Base-by-base conservation (phyloP, 257 asterid genomes). In the Linaria vulgaris region DNA sequence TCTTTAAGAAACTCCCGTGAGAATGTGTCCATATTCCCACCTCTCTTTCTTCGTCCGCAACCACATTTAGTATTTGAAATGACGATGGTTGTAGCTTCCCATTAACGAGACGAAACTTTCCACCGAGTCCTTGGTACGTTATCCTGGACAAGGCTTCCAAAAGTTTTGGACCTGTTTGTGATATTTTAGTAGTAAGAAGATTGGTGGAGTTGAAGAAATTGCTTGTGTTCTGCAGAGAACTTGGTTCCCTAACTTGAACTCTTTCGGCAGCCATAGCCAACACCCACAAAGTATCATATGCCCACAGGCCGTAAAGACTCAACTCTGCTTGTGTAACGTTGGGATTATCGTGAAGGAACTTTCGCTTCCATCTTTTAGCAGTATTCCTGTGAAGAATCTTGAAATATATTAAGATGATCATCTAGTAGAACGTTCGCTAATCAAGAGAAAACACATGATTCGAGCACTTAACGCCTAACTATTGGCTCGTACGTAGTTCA, bases 31-130 rank as follows among this genome's bases (percentile, higher is more conserved):
- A 80, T 55, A 68, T 61, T 5, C 80, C 80, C n/a, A 72, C 43
- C 39, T 21, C 67, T 9, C 69, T 77, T 24, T 62, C 73, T 17
- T 51, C 54, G 6, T 65, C 71, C 22, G 75, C 83, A 27, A 70
- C 53, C 62, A 80, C 57, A 41, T 77, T 77, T 20, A 80, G 69
- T 60, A 80, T 71, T 47, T 80, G 73, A 60, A 64, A 71, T 6
- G 69, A 58, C 15, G 70, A 57, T 1, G 70, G 72, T 45, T 61
- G 59, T 69, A 68, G 43, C 11, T 77, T 54, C 27, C 80, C 63
- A 27, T 71, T 34, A 54, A 59, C 41, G 19, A 77, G 50, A 12
- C 56, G 49, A 43, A 77, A 80, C 9, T 62, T 48, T 39, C 85
- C 83, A 19, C 61, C 69, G 5, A 74, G 70, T 9, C 80, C 79